These are phyloP conservation scores for Xylariales sp. DNA, from an alignment of 2,329 filamentous ascomycete genomes.

Conservation along the genomic window DNA sequence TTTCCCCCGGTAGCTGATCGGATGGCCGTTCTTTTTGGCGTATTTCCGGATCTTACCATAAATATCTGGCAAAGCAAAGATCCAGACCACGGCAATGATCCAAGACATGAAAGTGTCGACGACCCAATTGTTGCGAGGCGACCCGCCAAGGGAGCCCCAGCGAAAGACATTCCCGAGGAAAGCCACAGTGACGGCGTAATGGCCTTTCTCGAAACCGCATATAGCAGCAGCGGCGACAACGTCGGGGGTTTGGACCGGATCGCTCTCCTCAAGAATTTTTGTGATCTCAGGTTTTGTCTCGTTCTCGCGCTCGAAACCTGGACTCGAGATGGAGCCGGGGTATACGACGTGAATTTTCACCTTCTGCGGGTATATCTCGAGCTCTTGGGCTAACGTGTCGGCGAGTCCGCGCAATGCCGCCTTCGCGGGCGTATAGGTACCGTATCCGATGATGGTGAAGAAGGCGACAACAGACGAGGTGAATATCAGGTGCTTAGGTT, in stretches of 20 bases:
- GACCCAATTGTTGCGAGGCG: slow-evolving; percentile 68
- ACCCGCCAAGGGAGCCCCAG: slow-evolving; percentile 66
- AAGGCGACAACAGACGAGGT: slow-evolving; percentile 83
- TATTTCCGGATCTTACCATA: slow-evolving; percentile 68
- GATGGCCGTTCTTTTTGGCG: slow-evolving; percentile 68
- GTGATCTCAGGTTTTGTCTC: slow-evolving; percentile 83
- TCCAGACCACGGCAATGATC: slow-evolving; percentile 65
- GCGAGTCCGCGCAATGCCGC: slow-evolving; percentile 84
- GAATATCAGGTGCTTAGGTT: slow-evolving; percentile 84
- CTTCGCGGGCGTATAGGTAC: slow-evolving; percentile 85
- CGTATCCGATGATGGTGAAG: slow-evolving; percentile 83
- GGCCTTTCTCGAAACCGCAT: slow-evolving; percentile 79
- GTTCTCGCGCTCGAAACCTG: slow-evolving; percentile 82
- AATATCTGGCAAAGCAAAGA: slow-evolving; percentile 67
- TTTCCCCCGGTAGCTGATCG: slow-evolving; percentile 59
- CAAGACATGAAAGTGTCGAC: slow-evolving; percentile 68
- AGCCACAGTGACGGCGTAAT: slow-evolving; percentile 82
- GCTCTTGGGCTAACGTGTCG: slow-evolving; percentile 85
- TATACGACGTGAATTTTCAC: slow-evolving; percentile 85
- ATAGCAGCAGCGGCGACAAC: slow-evolving; percentile 79
- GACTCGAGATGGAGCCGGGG: slow-evolving; percentile 83
- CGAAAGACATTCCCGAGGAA: slow-evolving; percentile 79
- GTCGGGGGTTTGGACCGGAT: slow-evolving; percentile 81
- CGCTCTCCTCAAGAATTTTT: slow-evolving; percentile 81
- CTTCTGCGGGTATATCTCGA: slow-evolving; percentile 85